Evolutionary conservation across 139 green algal species (phyloP).

Genomic region (Coelastrella sp.): DNA sequence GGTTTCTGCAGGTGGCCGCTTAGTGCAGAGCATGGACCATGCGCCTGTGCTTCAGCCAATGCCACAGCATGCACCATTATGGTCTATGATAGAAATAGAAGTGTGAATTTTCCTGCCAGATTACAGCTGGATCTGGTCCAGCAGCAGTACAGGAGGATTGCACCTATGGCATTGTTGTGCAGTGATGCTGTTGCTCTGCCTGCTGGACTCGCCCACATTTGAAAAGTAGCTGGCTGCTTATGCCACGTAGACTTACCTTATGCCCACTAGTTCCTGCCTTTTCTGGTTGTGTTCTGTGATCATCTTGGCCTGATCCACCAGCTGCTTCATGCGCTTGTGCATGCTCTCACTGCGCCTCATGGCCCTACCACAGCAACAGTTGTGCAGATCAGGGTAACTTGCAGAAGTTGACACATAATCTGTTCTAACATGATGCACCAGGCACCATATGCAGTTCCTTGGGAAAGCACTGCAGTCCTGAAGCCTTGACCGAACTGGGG

Average conservation of each 20-base stretch:
- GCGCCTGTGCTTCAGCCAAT: too few species aligned
- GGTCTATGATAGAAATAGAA: too few species aligned
- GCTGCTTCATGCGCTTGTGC: conserved; percentile 41
- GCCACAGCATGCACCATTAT: too few species aligned
- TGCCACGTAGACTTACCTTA: background rate
- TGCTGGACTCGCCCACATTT: too few species aligned
- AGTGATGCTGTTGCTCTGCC: too few species aligned
- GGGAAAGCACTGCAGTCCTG: background rate
- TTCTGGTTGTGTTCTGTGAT: conserved; percentile 25
- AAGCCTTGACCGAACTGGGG: background rate
- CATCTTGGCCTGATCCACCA: conserved; percentile 43
- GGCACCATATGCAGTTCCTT: background rate
- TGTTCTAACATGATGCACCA: too few species aligned
- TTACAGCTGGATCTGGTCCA: too few species aligned
- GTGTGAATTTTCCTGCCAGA: too few species aligned
- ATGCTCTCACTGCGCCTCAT: conserved; percentile 47
- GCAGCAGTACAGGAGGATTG: too few species aligned
- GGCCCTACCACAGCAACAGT: conserved; percentile 4
- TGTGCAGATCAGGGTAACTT: background rate
- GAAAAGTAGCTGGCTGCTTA: background rate
- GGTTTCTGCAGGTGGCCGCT: background rate
- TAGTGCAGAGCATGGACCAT: too few species aligned
- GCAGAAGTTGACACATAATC: too few species aligned
- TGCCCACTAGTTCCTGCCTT: conserved; percentile 27
- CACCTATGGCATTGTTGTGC: too few species aligned